Evolutionary conservation across 805 yeast genomes (phyloP).

Genomic region (Cyberlindnera meyerae): DNA sequence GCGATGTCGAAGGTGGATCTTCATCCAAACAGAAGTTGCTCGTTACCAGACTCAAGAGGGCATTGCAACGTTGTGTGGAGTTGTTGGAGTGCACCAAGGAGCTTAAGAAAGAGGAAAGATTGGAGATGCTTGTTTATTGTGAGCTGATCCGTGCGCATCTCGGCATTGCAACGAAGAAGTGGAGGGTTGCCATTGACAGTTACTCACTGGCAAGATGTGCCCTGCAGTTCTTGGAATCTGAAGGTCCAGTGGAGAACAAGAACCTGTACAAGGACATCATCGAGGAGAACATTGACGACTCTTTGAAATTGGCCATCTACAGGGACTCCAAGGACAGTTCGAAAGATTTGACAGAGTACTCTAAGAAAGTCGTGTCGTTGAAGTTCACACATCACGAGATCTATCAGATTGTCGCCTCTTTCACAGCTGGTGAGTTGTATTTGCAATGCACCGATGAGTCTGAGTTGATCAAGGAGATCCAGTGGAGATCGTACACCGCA

Average conservation of each 20-base stretch:
- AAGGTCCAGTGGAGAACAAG: conserved; percentile 24
- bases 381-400: conserved; percentile 27
- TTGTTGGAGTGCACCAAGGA: conserved; percentile 33
- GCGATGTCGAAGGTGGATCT: conserved; percentile 45
- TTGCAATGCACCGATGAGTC: conserved; percentile 21
- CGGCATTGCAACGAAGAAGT: conserved; percentile 48
- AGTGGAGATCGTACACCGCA: conserved; percentile 63
- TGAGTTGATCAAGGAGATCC: conserved; percentile 40
- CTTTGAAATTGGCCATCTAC: conserved; percentile 49
- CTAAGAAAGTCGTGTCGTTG: conserved; percentile 40
- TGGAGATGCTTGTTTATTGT: conserved; percentile 36
- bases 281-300: conserved; percentile 60
- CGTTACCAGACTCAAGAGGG: conserved; percentile 62
- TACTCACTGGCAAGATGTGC: conserved; percentile 59
- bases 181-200: conserved; percentile 47
- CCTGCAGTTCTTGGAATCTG: conserved; percentile 46
- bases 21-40: conserved; percentile 44
- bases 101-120: conserved; percentile 31
- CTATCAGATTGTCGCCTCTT: conserved; percentile 33
- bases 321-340: conserved; percentile 34
- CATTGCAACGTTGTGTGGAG: conserved; percentile 40
- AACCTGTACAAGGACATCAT: conserved; percentile 48
- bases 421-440: conserved; percentile 24
- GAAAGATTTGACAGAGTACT: conserved; percentile 43
- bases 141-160: conserved; percentile 51